Conservation (phyloP, 257 asterid genomes). For the Thymus mandschuricus region DNA sequence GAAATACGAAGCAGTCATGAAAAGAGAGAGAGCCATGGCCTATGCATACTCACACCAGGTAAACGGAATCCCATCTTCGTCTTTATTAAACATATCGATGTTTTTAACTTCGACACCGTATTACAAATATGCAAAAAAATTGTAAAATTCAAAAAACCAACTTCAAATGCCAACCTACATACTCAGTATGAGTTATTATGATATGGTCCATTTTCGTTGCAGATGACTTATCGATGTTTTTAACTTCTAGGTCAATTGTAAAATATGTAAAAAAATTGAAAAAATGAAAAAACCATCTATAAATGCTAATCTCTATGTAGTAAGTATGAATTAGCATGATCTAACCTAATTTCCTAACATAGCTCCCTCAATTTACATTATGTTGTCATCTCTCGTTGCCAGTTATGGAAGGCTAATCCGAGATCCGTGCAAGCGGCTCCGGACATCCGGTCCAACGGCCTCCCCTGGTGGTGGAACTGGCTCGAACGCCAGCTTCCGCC, state of each 20-base stretch:
- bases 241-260: background rate
- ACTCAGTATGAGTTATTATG: background rate
- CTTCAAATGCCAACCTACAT: background rate
- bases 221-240: constrained; percentile 5
- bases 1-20: constrained; percentile 84
- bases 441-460: constrained; percentile 61
- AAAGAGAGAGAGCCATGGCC: constrained; percentile 94
- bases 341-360: background rate
- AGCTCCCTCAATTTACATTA: background rate
- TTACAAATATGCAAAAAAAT: background rate
- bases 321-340: background rate
- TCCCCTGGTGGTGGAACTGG: constrained; percentile 99
- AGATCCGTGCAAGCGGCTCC: constrained; percentile 44
- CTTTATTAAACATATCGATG: background rate
- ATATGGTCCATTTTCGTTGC: background rate
- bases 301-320: background rate
- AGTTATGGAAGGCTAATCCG: constrained; percentile 70
- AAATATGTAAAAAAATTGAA: background rate
- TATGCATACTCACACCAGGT: constrained; percentile 97
- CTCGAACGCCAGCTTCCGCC: constrained; percentile 67
- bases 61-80: background rate
- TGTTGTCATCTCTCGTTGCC: constrained; percentile 6
- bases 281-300: background rate
- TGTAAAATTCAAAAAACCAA: background rate
- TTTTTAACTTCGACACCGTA: background rate